Conservation (phyloP, 805 yeast species). For the Candida rishiriensis region DNA sequence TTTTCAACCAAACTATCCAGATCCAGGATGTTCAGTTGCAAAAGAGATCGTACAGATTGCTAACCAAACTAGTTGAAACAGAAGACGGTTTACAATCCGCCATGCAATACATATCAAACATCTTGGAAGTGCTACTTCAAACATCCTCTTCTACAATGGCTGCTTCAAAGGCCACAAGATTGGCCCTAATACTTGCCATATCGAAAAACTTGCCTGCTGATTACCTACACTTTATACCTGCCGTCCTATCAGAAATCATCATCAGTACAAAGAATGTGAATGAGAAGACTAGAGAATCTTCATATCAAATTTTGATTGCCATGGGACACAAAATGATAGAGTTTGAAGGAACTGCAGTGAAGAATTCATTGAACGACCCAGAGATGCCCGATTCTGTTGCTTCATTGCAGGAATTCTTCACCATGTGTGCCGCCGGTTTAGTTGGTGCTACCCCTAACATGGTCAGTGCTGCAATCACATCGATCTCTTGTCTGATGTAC, state of each 20-base stretch:
- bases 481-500: constrained; percentile 78
- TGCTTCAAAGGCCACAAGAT: constrained; percentile 78
- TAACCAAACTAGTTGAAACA: constrained; percentile 66
- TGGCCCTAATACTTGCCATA: constrained; percentile 60
- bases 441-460: constrained; percentile 92
- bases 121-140: constrained; percentile 55
- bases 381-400: constrained; percentile 64
- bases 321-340: constrained; percentile 77
- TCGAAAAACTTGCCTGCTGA: constrained; percentile 57
- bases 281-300: constrained; percentile 81
- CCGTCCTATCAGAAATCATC: constrained; percentile 80
- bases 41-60: constrained; percentile 82
- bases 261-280: constrained; percentile 88
- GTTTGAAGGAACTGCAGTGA: constrained; percentile 55
- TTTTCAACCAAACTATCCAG: constrained; percentile 65
- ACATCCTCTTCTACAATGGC: constrained; percentile 56
- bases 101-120: constrained; percentile 45
- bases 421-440: constrained; percentile 93
- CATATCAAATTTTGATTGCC: constrained; percentile 68
- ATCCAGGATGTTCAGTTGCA: constrained; percentile 66
- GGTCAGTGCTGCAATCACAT: constrained; percentile 95
- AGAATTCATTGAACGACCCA: constrained; percentile 56
- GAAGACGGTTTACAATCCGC: constrained; percentile 59
- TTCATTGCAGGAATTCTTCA: constrained; percentile 74
- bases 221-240: constrained; percentile 74